phyloP scores from a whole-genome alignment of 2,329 filamentous ascomycete species.

The Colletotrichum theobromicola region DNA sequence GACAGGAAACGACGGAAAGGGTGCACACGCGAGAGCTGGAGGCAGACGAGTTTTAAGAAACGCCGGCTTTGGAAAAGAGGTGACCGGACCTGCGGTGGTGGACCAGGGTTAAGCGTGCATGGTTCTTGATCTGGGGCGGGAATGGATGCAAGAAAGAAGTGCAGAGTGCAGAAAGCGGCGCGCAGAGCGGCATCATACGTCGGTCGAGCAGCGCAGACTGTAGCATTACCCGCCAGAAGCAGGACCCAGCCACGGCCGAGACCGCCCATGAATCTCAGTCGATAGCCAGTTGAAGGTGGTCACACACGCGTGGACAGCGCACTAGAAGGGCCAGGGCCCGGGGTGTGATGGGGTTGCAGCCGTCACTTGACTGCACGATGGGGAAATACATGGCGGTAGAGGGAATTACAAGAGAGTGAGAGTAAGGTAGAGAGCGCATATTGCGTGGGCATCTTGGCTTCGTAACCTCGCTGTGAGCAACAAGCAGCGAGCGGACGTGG shows the following conservation, averaged over 20 bases:
- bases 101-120: background rate
- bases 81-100: no score
- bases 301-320: constrained; percentile 4
- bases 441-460: background rate
- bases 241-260: constrained; percentile 36
- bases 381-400: background rate
- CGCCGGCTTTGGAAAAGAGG: background rate
- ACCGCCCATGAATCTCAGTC: constrained; percentile 29
- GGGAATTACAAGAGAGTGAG: background rate
- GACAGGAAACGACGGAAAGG: constrained; percentile 17
- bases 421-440: background rate
- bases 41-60: constrained; percentile 30
- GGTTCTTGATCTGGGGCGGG: background rate
- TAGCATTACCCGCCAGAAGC: constrained; percentile 8
- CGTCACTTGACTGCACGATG: constrained; percentile 17
- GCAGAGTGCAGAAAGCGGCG: constrained; percentile 10
- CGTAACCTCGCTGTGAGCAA: background rate
- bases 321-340: background rate
- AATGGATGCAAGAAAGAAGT: constrained; percentile 18
- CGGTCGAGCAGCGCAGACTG: background rate
- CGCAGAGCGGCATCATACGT: constrained; percentile 4
- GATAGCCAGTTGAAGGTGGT: constrained; percentile 29
- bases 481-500: background rate
- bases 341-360: background rate
- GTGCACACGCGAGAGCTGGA: constrained; percentile 27